These are phyloP conservation scores for Rhodotorula sp. DNA, from an alignment of 1,284 basidiomycete genomes.

Conservation along the genomic window DNA sequence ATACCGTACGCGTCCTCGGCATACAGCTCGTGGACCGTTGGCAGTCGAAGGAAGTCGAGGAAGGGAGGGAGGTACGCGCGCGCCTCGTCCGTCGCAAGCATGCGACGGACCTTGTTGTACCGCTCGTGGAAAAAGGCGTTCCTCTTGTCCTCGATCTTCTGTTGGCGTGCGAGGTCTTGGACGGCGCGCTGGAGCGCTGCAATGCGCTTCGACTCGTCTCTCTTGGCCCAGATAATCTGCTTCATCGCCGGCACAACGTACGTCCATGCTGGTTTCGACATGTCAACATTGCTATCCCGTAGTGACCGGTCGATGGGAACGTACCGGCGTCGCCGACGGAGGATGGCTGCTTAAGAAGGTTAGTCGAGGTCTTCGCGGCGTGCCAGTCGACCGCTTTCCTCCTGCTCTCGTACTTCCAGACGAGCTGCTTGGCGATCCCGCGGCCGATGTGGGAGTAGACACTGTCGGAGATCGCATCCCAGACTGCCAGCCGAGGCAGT, in stretches of 20 bases:
- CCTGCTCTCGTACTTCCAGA: too few relatives aligned
- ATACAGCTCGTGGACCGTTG: constrained; percentile 10
- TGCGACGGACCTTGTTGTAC: not conserved
- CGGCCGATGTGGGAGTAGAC: too few relatives aligned
- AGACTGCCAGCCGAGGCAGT: too few relatives aligned
- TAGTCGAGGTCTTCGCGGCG: too few relatives aligned
- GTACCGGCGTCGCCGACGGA: not conserved
- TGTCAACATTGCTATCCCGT: too few relatives aligned
- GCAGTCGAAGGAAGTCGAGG: constrained; percentile 2
- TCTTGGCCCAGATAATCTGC: not conserved
- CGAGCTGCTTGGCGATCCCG: too few relatives aligned
- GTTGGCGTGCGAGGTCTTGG: not conserved
- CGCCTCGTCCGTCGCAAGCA: not conserved
- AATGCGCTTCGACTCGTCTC: not conserved
- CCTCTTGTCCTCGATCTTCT: not conserved
- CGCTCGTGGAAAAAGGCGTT: not conserved
- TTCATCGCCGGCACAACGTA: constrained; percentile 2
- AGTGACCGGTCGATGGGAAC: too few relatives aligned
- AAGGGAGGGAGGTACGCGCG: not conserved
- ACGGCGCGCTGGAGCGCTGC: not conserved
- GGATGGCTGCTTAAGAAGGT: too few relatives aligned
- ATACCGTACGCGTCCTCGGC: not conserved
- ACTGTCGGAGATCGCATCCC: too few relatives aligned
- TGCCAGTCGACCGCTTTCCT: too few relatives aligned
- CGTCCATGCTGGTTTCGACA: not conserved